Percentiles rank a stretch among this genome's conserved stretches.
These are phyloP conservation scores for Globisporangium cederbergense DNA, from an alignment of 352 stramenopile species.

Conservation along the genomic window DNA sequence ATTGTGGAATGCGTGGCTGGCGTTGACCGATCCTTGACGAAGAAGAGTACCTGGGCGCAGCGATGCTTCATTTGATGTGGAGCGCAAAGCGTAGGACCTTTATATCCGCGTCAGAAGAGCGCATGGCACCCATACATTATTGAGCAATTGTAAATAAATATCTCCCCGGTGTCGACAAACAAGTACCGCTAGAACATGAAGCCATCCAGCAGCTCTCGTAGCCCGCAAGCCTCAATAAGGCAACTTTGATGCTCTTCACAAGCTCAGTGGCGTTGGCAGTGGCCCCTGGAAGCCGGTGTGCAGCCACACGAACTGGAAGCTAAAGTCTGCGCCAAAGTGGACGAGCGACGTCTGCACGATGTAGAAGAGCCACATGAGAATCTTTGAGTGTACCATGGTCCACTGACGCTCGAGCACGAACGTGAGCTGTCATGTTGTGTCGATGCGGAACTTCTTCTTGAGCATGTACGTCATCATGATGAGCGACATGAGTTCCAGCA, in stretches of 20 bases:
- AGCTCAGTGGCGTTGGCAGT: not conserved
- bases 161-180: not conserved
- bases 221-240: not conserved
- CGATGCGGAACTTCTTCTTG: slow-evolving; percentile 1
- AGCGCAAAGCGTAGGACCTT: not conserved
- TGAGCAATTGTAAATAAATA: not conserved
- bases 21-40: not conserved
- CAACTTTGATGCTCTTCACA: not conserved
- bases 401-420: slow-evolving; percentile 5
- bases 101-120: not conserved
- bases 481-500: not conserved
- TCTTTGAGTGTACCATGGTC: not conserved
- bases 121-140: not conserved
- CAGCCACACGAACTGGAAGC: slow-evolving; percentile 10
- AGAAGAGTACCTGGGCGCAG: not conserved
- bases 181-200: not conserved
- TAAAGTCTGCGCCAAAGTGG: slow-evolving; percentile 4
- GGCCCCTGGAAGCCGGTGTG: not conserved
- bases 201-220: not conserved
- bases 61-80: not conserved
- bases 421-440: not conserved
- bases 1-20: not conserved
- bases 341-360: slow-evolving; percentile 4
- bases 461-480: not conserved
- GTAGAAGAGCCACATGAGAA: slow-evolving; percentile 8